These are phyloP conservation scores for Xylariaceae sp. DNA, from an alignment of 2,329 filamentous ascomycete species.

Conservation along the genomic window DNA sequence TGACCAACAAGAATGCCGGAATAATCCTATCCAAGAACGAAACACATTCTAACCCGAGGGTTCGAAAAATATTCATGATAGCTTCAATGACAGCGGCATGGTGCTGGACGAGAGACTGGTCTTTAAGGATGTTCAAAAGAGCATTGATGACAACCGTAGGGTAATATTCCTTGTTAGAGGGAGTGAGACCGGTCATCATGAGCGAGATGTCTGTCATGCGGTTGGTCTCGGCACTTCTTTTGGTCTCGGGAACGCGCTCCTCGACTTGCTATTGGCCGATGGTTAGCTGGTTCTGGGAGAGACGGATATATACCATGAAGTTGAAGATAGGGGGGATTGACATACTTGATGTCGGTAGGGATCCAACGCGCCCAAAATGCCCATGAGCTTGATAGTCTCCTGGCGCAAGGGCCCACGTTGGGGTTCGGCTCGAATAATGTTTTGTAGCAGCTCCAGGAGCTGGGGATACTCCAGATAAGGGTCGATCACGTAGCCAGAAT, in stretches of 20 bases:
- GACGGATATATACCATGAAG: too few species aligned
- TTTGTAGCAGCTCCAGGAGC: constrained; percentile 85
- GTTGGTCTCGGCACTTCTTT: constrained; percentile 59
- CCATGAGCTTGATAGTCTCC: constrained; percentile 94
- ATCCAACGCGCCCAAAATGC: constrained; percentile 89
- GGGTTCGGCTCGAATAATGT: constrained; percentile 86
- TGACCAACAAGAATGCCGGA: constrained; percentile 87
- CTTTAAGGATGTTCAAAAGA: constrained; percentile 84
- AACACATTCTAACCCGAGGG: constrained; percentile 91
- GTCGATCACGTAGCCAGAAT: constrained; percentile 95
- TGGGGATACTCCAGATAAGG: constrained; percentile 95
- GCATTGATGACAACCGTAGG: constrained; percentile 97
- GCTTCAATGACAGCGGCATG: constrained; percentile 94
- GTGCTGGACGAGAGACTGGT: constrained; percentile 82
- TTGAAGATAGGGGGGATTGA: too few species aligned
- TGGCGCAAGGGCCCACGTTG: constrained; percentile 80
- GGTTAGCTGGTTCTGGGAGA: constrained; percentile 14
- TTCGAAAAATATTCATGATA: constrained; percentile 98
- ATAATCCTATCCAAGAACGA: constrained; percentile 92
- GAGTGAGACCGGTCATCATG: constrained; percentile 96
- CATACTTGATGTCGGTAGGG: constrained; percentile 84
- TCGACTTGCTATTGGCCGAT: constrained; percentile 63
- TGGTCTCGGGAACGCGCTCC: constrained; percentile 79
- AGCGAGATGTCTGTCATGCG: constrained; percentile 88
- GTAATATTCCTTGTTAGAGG: constrained; percentile 97